Base-by-base conservation (phyloP, 495 filamentous ascomycete species). In the Beverwykella pulmonaria region DNA sequence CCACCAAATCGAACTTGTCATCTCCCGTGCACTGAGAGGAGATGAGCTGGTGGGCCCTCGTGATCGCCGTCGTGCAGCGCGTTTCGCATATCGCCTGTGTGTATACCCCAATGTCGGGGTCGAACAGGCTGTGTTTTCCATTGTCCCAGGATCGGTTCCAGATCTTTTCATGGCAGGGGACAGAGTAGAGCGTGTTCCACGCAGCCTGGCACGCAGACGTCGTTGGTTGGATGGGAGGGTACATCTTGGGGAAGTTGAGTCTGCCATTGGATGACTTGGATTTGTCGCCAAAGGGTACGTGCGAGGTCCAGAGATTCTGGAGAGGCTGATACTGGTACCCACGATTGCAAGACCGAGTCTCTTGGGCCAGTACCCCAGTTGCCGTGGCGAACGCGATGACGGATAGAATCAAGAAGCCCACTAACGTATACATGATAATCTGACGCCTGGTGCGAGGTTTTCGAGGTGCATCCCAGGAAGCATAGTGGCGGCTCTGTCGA, bases 121-220 rank as follows among this genome's bases (percentile, higher is more conserved):
- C 62, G 62, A 65, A 65, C 12, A 65, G 50, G 41, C 41, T 47
- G 17, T 64, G 61, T 34, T 50, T 65, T 25, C 62, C 62, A 23
- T 65, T 58, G 32, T 65, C 62, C 62, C 62, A 65, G 20, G 62
- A 65, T 2, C 62, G 36, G 53, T 65, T 65, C 62, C 62, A 65
- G 62, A 65, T 65, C 53, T 65, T 65, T 29, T 65, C 62, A 20
- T 65, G 62, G 53, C 62, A 65, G 1, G 53, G 53, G 27, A 65
- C 25, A 27, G 15, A 23, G 22, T 6, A 1, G 8, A 59, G 53
- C 2, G 62, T 50, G 25, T 50, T 59, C 62, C 62, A 65, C 14
- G 62, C 62, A 1, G 41, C 55, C 29, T 53, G 53, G 26, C 62
- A 65, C 0, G 62, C 53, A 20, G 36, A 34, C 15, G 53, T 17